Conservation (phyloP, 768 basidiomycete species). For the Filobasidium wieringae region DNA sequence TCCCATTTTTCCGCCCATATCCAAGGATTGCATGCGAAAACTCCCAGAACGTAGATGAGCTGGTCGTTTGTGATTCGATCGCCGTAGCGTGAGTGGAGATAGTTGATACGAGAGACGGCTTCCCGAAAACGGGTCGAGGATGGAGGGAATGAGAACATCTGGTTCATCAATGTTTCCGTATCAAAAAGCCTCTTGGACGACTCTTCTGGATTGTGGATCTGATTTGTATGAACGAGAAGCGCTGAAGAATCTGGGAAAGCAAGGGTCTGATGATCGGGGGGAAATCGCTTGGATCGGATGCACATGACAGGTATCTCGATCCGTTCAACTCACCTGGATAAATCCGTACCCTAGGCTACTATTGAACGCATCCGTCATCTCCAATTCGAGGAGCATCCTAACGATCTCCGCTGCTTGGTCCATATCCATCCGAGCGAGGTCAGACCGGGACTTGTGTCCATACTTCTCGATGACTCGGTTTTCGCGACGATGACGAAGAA, state of each 20-base stretch:
- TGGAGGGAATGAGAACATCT: slow-evolving; percentile 5
- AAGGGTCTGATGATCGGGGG: background rate
- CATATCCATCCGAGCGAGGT: slow-evolving; percentile 8
- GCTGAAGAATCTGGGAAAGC: slow-evolving; percentile 6
- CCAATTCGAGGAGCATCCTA: background rate
- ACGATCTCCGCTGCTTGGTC: slow-evolving; percentile 2
- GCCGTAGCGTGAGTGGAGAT: slow-evolving; percentile 5
- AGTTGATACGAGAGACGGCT: slow-evolving; percentile 11
- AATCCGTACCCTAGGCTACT: slow-evolving; percentile 3
- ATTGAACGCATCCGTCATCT: slow-evolving; percentile 4
- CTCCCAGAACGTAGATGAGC: slow-evolving; percentile 1
- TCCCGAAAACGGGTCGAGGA: slow-evolving; percentile 2
- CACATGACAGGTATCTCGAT: background rate
- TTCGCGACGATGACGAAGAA: slow-evolving; percentile 2
- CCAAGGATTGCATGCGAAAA: slow-evolving; percentile 13
- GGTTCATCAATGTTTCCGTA: background rate
- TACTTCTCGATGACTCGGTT: background rate
- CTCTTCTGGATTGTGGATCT: slow-evolving; percentile 1
- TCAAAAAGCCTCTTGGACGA: slow-evolving; percentile 5
- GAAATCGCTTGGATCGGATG: background rate
- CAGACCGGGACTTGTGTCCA: background rate
- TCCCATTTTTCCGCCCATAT: slow-evolving; percentile 1
- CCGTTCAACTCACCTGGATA: background rate
- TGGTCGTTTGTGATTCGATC: slow-evolving; percentile 1
- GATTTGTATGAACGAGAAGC: slow-evolving; percentile 1